Evolutionary conservation across 148 eudicot species (phyloP).

Genomic region (Hydrangea macrophylla): DNA sequence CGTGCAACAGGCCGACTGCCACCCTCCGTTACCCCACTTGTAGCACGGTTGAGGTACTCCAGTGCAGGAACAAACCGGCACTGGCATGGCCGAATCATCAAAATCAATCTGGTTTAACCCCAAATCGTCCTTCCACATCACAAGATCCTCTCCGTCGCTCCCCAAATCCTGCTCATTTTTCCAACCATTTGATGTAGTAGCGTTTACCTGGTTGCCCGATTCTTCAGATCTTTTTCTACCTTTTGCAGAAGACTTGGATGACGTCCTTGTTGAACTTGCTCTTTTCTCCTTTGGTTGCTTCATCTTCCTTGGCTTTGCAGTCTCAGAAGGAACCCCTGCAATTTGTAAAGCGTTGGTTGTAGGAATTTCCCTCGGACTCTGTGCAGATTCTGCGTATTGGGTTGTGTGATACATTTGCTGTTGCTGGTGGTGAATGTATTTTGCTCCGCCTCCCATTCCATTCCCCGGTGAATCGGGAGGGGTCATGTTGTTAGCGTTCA

Average conservation of each 20-base stretch:
- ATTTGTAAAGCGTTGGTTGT: not conserved
- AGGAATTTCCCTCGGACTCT: slow-evolving; percentile 17
- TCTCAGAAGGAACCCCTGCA: slow-evolving; percentile 11
- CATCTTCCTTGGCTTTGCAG: slow-evolving; percentile 28
- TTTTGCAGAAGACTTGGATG: slow-evolving; percentile 18
- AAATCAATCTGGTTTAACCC: slow-evolving; percentile 36
- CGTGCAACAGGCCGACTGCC: slow-evolving; percentile 52
- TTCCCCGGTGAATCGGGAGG: slow-evolving; percentile 21
- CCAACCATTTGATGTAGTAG: slow-evolving; percentile 20
- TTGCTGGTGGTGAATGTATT: slow-evolving; percentile 21
- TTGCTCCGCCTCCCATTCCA: slow-evolving; percentile 12
- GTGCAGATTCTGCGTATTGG: slow-evolving; percentile 17
- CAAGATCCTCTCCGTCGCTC: slow-evolving; percentile 21
- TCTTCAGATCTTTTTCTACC: slow-evolving; percentile 23
- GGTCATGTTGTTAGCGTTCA: slow-evolving; percentile 25
- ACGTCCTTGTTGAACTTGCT: slow-evolving; percentile 5
- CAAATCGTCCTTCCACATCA: slow-evolving; percentile 30
- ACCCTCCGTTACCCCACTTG: slow-evolving; percentile 48
- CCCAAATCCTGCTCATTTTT: slow-evolving; percentile 17
- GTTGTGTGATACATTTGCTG: slow-evolving; percentile 21
- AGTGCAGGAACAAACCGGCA: slow-evolving; percentile 45
- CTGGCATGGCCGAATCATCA: slow-evolving; percentile 42
- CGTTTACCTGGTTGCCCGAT: slow-evolving; percentile 4
- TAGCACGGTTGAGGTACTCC: slow-evolving; percentile 50
- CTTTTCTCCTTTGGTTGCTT: slow-evolving; percentile 28